A percentile compares a stretch with the other conserved stretches of the same genome.
These are phyloP conservation scores for Silene latifolia DNA, from an alignment of 148 eudicot species.

Conservation along the genomic window DNA sequence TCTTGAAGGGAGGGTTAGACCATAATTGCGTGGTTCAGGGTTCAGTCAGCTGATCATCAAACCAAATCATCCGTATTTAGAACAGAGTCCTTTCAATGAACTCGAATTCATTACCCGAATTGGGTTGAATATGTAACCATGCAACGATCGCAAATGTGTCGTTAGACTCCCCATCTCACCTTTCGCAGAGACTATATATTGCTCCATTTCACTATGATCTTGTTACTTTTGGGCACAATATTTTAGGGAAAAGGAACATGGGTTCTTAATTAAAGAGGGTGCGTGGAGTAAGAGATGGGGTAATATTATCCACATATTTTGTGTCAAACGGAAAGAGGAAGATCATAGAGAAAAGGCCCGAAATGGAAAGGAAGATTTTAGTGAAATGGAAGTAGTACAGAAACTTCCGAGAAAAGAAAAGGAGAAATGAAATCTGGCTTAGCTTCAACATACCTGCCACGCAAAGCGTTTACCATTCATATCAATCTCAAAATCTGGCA, in stretches of 20 bases:
- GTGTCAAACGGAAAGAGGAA: no score
- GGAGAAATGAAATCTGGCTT: neutral
- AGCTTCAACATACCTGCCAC: slow-evolving; percentile 71
- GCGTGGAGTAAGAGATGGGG: no score
- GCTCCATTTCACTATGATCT: no score
- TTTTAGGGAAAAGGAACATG: no score
- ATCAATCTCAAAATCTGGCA: slow-evolving; percentile 87
- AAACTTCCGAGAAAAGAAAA: neutral
- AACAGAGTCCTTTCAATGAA: neutral
- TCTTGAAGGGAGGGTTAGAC: neutral
- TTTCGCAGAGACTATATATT: neutral
- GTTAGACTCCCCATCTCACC: neutral
- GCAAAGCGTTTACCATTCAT: slow-evolving; percentile 99
- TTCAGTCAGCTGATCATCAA: neutral
- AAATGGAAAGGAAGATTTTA: no score
- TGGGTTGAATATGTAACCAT: neutral
- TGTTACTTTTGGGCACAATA: no score
- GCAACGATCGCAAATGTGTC: neutral
- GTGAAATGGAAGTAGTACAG: neutral
- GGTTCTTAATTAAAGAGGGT: no score
- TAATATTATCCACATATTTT: no score
- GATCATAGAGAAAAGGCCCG: no score
- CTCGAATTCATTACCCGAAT: neutral
- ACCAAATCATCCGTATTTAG: neutral
- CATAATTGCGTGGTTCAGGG: neutral